Conservation (phyloP, 352 stramenopile species). For the Pythium myriotylum region DNA sequence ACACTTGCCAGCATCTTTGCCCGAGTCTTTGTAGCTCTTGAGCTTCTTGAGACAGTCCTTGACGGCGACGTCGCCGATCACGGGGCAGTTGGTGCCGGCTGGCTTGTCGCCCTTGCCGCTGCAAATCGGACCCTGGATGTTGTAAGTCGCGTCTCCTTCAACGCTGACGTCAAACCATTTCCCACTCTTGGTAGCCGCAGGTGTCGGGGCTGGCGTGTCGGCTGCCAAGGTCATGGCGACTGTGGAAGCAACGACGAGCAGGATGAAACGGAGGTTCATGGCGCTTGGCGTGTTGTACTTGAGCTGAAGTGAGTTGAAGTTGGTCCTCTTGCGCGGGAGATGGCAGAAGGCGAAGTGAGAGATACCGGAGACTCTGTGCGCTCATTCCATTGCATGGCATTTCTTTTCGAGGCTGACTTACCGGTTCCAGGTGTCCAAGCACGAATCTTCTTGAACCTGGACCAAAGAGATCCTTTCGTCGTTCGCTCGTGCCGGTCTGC, state of each 20-base stretch:
- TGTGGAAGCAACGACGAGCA: background rate
- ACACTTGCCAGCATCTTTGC: slow-evolving; percentile 34
- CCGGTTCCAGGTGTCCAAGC: too few relatives aligned
- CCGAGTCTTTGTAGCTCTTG: slow-evolving; percentile 43
- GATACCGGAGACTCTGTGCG: background rate
- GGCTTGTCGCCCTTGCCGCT: slow-evolving; percentile 41
- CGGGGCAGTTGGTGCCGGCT: slow-evolving; percentile 46
- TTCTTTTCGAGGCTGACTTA: background rate
- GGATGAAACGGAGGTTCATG: slow-evolving; percentile 9
- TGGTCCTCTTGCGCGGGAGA: background rate
- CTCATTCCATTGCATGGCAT: background rate
- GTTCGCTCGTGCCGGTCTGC: too few relatives aligned
- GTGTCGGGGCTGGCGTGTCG: background rate
- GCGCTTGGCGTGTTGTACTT: background rate
- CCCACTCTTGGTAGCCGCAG: background rate
- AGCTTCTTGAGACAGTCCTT: slow-evolving; percentile 56
- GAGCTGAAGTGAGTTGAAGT: background rate
- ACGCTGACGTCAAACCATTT: slow-evolving; percentile 48
- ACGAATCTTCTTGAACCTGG: too few relatives aligned
- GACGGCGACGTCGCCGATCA: slow-evolving; percentile 54
- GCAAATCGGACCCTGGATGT: slow-evolving; percentile 67
- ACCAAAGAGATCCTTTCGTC: too few relatives aligned
- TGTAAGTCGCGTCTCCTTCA: slow-evolving; percentile 72
- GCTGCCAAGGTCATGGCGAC: background rate
- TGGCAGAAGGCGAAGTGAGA: slow-evolving; percentile 7